Conservation (phyloP, 495 filamentous ascomycete species). For the Entonaema liquescens region DNA sequence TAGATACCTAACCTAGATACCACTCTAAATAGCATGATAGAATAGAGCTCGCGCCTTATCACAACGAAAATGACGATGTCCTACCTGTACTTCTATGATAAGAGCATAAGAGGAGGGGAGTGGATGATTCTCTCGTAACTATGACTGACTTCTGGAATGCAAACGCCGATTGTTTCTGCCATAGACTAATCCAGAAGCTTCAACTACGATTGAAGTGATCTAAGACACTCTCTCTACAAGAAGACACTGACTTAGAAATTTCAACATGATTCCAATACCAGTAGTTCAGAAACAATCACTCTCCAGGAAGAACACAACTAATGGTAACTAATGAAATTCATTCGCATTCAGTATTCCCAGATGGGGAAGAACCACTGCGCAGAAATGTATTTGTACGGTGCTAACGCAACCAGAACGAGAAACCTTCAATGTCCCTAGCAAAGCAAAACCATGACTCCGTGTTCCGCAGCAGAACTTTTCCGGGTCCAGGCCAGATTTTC, state of each 20-base stretch:
- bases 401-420: conserved; percentile 16
- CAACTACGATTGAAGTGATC: too few relatives aligned
- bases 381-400: conserved; percentile 15
- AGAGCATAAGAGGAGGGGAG: neutral
- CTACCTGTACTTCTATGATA: neutral
- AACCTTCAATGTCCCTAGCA: conserved; percentile 30
- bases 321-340: conserved; percentile 7
- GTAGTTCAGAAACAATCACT: neutral
- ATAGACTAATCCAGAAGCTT: too few relatives aligned
- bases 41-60: neutral
- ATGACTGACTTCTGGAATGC: neutral
- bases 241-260: neutral
- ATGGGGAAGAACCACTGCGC: conserved; percentile 3
- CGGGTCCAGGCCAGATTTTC: conserved; percentile 25
- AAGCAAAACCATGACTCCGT: conserved; percentile 41
- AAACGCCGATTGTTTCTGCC: too few relatives aligned
- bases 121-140: neutral
- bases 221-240: too few relatives aligned
- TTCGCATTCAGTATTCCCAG: conserved; percentile 22
- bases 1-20: neutral
- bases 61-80: neutral
- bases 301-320: neutral
- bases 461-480: conserved; percentile 30
- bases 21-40: neutral
- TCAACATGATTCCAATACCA: neutral